Evolutionary conservation across 1,284 basidiomycete species (phyloP).

Genomic region (Trichosporon ovoides): DNA sequence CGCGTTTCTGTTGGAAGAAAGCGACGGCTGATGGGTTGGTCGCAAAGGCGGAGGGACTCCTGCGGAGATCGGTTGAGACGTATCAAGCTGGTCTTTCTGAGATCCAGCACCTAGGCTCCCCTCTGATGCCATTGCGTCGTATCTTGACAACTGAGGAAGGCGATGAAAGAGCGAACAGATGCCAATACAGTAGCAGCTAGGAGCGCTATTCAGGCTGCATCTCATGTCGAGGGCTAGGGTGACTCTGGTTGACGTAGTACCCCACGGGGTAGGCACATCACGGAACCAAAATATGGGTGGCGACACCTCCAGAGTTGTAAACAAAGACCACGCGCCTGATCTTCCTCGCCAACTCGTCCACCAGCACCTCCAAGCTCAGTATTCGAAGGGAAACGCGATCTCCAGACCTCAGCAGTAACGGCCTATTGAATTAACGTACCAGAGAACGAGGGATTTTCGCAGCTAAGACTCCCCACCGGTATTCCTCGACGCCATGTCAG

Average conservation of each 20-base stretch:
- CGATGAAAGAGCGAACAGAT: background rate
- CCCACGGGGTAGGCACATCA: background rate
- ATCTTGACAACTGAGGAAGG: background rate
- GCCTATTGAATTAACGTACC: too few relatives aligned
- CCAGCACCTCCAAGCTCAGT: too few relatives aligned
- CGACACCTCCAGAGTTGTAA: background rate
- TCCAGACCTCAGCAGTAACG: too few relatives aligned
- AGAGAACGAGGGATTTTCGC: too few relatives aligned
- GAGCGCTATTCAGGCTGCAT: background rate
- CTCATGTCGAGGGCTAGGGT: too few relatives aligned
- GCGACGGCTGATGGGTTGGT: constrained; percentile 14
- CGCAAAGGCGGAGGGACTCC: constrained; percentile 22
- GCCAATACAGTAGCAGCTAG: background rate
- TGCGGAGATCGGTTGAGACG: constrained; percentile 16
- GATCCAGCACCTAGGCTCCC: background rate
- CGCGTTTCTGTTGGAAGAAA: constrained; percentile 24
- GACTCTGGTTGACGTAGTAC: constrained; percentile 16
- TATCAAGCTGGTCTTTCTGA: background rate
- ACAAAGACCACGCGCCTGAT: constrained; percentile 2
- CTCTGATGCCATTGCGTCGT: constrained; percentile 17
- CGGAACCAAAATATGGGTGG: constrained; percentile 1
- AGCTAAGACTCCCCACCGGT: too few relatives aligned
- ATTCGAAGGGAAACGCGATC: too few relatives aligned
- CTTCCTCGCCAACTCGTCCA: too few relatives aligned
- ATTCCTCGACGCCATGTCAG: background rate